Conservation (phyloP, 306 rosid genomes). For the Ceratonia siliqua region DNA sequence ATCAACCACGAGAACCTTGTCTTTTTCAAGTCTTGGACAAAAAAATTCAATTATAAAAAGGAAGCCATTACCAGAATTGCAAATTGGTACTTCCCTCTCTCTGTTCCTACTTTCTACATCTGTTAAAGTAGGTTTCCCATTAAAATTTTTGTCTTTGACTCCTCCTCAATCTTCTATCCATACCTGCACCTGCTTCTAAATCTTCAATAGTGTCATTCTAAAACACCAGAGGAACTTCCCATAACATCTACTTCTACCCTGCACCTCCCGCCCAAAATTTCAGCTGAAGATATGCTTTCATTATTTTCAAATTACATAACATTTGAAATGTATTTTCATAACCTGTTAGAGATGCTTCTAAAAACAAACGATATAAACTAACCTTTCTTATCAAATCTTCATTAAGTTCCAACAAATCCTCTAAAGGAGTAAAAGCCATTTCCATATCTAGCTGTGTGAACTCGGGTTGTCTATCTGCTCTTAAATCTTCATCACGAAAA, state of each 20-base stretch:
- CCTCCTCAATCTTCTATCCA: neutral
- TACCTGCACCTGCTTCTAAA: constrained; percentile 12
- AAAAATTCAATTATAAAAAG: neutral
- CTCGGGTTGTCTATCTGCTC: constrained; percentile 98
- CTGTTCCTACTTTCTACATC: neutral
- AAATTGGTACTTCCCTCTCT: neutral
- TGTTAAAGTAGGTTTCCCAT: neutral
- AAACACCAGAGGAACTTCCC: neutral
- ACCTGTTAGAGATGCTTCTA: neutral
- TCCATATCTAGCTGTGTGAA: constrained; percentile 99
- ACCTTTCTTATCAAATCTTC: constrained; percentile 96
- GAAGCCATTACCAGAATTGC: neutral
- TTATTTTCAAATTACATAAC: constrained; percentile 3
- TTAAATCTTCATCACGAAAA: constrained; percentile 94
- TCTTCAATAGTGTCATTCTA: neutral
- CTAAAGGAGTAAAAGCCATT: constrained; percentile 88
- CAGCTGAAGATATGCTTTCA: constrained; percentile 16
- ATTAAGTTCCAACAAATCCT: constrained; percentile 84
- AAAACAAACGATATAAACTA: constrained; percentile 25
- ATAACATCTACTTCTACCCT: neutral
- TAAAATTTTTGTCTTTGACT: neutral
- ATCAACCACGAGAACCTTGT: neutral
- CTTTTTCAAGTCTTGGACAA: neutral
- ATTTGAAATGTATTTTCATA: constrained; percentile 10
- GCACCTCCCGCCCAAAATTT: neutral